Evolutionary conservation across 352 stramenopile species (phyloP), one percentile per base, ranked within the genome.

Genomic region (Thalassiosira mediterranea): DNA sequence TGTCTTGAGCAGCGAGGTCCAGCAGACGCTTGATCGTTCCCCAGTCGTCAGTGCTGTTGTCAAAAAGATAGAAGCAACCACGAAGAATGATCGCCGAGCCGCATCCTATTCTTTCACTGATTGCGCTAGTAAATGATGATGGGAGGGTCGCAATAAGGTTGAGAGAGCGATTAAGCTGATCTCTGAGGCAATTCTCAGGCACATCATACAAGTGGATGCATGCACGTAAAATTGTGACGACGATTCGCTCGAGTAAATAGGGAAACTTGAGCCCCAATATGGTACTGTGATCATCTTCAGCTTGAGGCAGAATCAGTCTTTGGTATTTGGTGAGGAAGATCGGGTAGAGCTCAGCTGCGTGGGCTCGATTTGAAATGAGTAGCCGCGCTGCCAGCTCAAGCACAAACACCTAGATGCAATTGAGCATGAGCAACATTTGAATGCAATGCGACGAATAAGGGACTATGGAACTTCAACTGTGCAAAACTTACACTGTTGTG

Each of bases 31-130:
- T 76, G 44, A 90, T 82, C 32, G 84, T 84, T 15, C 64, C 72
- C 86, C 83, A 90, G 37, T 91, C 86, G 21, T 90, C 72, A 51
- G 57, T 58, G 21, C 65, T 79, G 37, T 88, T 44, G 60, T 60
- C 70, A 48, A 90, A 89, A 10, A 84, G 67, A 48, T 70, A 76
- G 46, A 83, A 90, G 0, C 61, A 81, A 32, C 63, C 70, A 32
- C 83, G 68, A 58, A 90, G 67, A 70, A 92, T 83, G 40, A 92
- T 92, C 5, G 83, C 83, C 7, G 84, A 57, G 46, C 86, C 86
- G 69, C 83, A 90, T n/a, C 83, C 83, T 54, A 90, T 76, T 32
- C 86, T 46, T 71, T 90, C 79, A 5, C 77, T 68, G 63, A 91
- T 79, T 34, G 73, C 37, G 21, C 64, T 42, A 21, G 80, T 77